These are phyloP conservation scores for Macrocybe sp. DNA, from an alignment of 1,284 basidiomycete genomes.

Conservation along the genomic window DNA sequence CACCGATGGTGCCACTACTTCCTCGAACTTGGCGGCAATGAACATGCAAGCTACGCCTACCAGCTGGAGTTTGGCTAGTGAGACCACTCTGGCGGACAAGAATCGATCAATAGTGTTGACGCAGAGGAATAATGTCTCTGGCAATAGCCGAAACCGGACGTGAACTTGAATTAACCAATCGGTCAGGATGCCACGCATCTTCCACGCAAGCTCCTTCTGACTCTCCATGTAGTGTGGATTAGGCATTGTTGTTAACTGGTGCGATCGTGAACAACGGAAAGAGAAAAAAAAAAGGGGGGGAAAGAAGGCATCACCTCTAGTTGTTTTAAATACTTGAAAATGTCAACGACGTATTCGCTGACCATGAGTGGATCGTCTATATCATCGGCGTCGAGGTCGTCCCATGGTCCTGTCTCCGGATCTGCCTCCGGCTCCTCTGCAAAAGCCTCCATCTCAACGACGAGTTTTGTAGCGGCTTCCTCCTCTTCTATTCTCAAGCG, in stretches of 20 bases:
- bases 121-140: conserved; percentile 94
- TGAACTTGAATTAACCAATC: conserved; percentile 99
- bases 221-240: conserved; percentile 88
- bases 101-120: conserved; percentile 97
- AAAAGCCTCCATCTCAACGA: conserved; percentile 33
- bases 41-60: conserved; percentile 95
- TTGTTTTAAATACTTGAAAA: conserved; percentile 88
- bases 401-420: conserved; percentile 63
- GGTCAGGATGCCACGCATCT: conserved; percentile 90
- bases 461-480: conserved; percentile 27
- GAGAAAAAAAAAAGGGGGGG: too few relatives aligned
- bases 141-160: conserved; percentile 87
- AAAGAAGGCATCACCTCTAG: conserved; percentile 49
- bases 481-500: conserved; percentile 27
- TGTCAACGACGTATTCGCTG: conserved; percentile 92
- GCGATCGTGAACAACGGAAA: conserved; percentile 2
- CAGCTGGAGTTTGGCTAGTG: conserved; percentile 90
- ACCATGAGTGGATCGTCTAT: conserved; percentile 96
- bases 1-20: conserved; percentile 90
- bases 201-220: conserved; percentile 90
- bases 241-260: conserved; percentile 70
- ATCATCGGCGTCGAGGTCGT: conserved; percentile 92
- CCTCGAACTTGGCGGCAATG: conserved; percentile 93
- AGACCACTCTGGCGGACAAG: conserved; percentile 86
- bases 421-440: conserved; percentile 52